Percentiles rank a stretch among this genome's conserved stretches.
These are phyloP conservation scores for Euphorbia neoarborescens DNA, from an alignment of 441 rosid species.

Conservation along the genomic window DNA sequence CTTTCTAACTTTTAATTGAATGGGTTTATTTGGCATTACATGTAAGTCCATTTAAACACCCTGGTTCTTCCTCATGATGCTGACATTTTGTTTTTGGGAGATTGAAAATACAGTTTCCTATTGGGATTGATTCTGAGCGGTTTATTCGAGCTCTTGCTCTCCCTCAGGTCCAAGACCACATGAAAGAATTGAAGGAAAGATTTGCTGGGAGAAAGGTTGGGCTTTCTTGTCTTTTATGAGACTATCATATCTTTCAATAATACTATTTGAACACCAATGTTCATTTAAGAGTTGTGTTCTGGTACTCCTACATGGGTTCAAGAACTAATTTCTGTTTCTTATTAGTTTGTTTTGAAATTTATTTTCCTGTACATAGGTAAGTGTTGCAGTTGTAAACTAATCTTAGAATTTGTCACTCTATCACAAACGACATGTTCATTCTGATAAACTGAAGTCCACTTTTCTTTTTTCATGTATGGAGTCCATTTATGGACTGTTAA, in stretches of 20 bases:
- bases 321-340: neutral
- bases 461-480: neutral
- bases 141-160: conserved; percentile 59
- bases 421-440: neutral
- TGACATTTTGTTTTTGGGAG: conserved; percentile 26
- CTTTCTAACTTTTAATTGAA: conserved; percentile 5
- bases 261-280: conserved; percentile 6
- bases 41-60: conserved; percentile 9
- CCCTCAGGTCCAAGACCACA: conserved; percentile 53
- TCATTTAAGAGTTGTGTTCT: neutral
- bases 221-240: conserved; percentile 12
- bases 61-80: conserved; percentile 23
- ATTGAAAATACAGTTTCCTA: conserved; percentile 58
- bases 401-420: neutral
- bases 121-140: conserved; percentile 71
- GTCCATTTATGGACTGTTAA: neutral
- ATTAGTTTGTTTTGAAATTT: neutral
- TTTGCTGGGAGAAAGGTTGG: conserved; percentile 64
- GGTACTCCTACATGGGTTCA: neutral
- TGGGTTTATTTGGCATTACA: conserved; percentile 4
- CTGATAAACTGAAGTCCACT: neutral
- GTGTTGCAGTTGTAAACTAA: neutral
- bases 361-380: neutral
- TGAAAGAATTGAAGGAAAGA: conserved; percentile 55
- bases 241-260: neutral